Conservation (phyloP, 371 early-diverging fungal genomes). For the Actinomortierella ambigua region DNA sequence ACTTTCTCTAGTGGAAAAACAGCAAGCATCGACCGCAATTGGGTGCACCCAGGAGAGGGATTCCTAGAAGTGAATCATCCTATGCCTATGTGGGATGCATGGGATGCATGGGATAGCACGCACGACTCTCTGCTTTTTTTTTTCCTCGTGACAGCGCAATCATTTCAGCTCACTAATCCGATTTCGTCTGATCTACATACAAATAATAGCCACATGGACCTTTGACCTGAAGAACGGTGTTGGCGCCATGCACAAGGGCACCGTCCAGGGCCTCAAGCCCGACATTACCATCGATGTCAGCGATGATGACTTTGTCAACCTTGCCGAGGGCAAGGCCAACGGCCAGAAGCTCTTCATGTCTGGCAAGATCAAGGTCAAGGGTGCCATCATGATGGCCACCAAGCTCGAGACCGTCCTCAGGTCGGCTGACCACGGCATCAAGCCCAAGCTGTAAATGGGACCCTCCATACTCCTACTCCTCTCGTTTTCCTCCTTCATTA, state of each 20-base stretch:
- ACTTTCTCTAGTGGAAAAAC: too few species aligned
- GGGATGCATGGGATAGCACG: too few species aligned
- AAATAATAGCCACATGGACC: conserved; percentile 63
- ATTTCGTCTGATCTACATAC: too few species aligned
- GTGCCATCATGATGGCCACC: conserved; percentile 79
- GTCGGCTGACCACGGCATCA: conserved; percentile 42
- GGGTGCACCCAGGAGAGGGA: too few species aligned
- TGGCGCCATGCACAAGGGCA: conserved; percentile 60
- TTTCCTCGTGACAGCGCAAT: too few species aligned
- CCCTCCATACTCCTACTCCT: too few species aligned
- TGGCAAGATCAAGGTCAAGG: conserved; percentile 89
- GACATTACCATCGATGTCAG: conserved; percentile 67
- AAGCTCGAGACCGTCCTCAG: conserved; percentile 68
- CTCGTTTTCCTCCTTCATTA: neutral
- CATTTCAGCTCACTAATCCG: too few species aligned
- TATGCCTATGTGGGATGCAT: too few species aligned
- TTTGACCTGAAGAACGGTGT: conserved; percentile 72
- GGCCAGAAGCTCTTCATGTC: conserved; percentile 83
- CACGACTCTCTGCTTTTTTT: too few species aligned
- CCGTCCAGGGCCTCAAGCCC: conserved; percentile 61
- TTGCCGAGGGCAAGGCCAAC: conserved; percentile 86
- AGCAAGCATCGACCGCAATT: too few species aligned
- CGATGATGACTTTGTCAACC: conserved; percentile 84
- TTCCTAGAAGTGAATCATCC: too few species aligned
- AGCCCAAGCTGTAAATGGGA: conserved; percentile 60